Evolutionary conservation across 257 asterid species (phyloP), one percentile per base, ranked within the genome.

Genomic region (Solanum pinnatisectum): DNA sequence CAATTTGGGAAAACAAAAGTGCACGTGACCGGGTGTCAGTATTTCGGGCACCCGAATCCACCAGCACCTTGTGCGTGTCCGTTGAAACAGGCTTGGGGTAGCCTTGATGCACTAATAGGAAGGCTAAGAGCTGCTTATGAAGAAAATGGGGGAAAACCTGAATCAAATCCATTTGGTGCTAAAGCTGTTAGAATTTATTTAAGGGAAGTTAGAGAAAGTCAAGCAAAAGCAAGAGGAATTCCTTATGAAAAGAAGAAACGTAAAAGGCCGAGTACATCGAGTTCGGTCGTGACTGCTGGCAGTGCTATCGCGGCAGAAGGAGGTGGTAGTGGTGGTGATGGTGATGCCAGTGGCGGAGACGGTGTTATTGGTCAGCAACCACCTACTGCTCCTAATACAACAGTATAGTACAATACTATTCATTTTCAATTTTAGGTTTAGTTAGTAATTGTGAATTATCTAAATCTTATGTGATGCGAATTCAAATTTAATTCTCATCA

Each of bases 1-100:
- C 93, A 91, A 71, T 92, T 92, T 14, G 94, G 94, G 15, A 92
- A 92, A 63, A 92, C 94, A 4, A 92, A 92, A 87, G 94, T 92
- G 73, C 94, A 92, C 90, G 88, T 77, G 40, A 56, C 63, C 15
- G 93, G 89, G 25, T 92, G 94, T 77, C 93, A 92, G 35, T 91
- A 90, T 85, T 92, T 90, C 44, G 94, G 94, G 15, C 89, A 91
- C 76, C 91, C 93, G 5, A 92, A 90, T 63, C 94, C 94, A 22
- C 93, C 93, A 1, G 91, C 91, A 5, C 91, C 93, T 8, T 92
- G 94, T 59, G 90, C 91, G 16, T 92, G 94, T 37, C 92, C 93
- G 1, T 71, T 88, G 10, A 92, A 89, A 42, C 94, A 92, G 56
- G 94, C 94, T 27, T 92, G 94, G 94, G 94, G 94, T 7, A 92